Percentiles rank a stretch among this genome's conserved stretches.
Conservation (phyloP, 1,284 basidiomycete species). For the Vanrija humicola region DNA sequence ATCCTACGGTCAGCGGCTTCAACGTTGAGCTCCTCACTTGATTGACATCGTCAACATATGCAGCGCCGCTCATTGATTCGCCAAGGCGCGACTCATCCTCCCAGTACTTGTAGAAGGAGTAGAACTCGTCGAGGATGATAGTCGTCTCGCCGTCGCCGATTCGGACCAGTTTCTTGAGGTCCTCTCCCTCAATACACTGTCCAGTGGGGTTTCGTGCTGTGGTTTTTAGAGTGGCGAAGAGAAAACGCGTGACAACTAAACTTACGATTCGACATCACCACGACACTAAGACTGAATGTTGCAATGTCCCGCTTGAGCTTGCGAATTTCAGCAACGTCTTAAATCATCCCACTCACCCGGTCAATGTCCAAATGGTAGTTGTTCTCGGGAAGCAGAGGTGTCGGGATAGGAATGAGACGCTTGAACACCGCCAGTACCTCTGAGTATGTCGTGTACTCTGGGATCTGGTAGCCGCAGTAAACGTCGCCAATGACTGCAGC, state of each 20-base stretch:
- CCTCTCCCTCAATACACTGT: constrained; percentile 67
- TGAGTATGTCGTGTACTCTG: constrained; percentile 49
- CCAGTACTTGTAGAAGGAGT: constrained; percentile 68
- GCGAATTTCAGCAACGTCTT: constrained; percentile 55
- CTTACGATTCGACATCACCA: constrained; percentile 71
- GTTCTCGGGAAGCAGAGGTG: constrained; percentile 52
- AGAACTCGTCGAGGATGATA: constrained; percentile 79
- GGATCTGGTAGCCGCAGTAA: constrained; percentile 40
- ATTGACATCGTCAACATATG: constrained; percentile 80
- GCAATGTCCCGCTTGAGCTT: constrained; percentile 10
- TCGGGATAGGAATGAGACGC: constrained; percentile 82
- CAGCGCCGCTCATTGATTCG: constrained; percentile 73
- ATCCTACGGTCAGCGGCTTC: constrained; percentile 51
- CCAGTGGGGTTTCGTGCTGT: constrained; percentile 61
- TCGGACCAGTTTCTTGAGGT: constrained; percentile 72
- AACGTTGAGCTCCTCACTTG: constrained; percentile 25
- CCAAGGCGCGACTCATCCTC: constrained; percentile 70
- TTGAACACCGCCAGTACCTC: constrained; percentile 82
- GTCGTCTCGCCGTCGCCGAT: constrained; percentile 63
- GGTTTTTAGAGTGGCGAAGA: no score
- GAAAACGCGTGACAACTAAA: background rate
- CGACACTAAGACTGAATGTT: constrained; percentile 71
- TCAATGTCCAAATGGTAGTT: constrained; percentile 69
- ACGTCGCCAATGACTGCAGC: constrained; percentile 69
- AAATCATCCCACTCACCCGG: background rate